Conservation (phyloP, 2,329 filamentous ascomycete genomes). For the Endoconidiophora laricicola region DNA sequence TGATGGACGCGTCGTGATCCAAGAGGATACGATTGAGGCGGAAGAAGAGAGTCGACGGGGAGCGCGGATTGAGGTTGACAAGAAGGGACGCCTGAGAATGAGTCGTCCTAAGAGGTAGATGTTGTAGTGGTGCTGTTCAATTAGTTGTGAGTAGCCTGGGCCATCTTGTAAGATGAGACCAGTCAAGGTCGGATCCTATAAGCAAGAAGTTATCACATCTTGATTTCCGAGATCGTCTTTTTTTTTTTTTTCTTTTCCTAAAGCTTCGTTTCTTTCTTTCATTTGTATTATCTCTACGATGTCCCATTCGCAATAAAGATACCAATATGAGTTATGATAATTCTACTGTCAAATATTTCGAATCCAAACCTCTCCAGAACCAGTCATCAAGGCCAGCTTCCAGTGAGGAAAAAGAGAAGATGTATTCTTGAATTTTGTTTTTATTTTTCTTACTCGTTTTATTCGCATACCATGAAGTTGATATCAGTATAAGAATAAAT, state of each 20-base stretch:
- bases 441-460: too few species aligned
- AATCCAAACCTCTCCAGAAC: slow-evolving; percentile 10
- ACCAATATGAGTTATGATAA: background rate
- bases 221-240: too few species aligned
- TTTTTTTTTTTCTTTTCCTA: too few species aligned
- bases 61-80: slow-evolving; percentile 67
- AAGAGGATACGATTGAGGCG: slow-evolving; percentile 41
- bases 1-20: slow-evolving; percentile 46
- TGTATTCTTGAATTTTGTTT: too few species aligned
- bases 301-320: too few species aligned
- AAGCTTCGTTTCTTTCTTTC: too few species aligned
- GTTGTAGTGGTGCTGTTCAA: background rate
- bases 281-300: too few species aligned
- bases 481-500: background rate
- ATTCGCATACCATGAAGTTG: too few species aligned
- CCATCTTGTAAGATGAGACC: background rate
- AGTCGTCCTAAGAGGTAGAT: slow-evolving; percentile 45
- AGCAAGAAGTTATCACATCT: too few species aligned
- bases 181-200: too few species aligned
- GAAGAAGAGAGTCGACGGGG: slow-evolving; percentile 37
- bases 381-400: slow-evolving; percentile 12
- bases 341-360: background rate
- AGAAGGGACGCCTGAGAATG: slow-evolving; percentile 89
- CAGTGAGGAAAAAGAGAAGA: slow-evolving; percentile 14
- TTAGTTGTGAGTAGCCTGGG: background rate